Conservation (phyloP, 345 rosid species). For the Populus ilicifolia region DNA sequence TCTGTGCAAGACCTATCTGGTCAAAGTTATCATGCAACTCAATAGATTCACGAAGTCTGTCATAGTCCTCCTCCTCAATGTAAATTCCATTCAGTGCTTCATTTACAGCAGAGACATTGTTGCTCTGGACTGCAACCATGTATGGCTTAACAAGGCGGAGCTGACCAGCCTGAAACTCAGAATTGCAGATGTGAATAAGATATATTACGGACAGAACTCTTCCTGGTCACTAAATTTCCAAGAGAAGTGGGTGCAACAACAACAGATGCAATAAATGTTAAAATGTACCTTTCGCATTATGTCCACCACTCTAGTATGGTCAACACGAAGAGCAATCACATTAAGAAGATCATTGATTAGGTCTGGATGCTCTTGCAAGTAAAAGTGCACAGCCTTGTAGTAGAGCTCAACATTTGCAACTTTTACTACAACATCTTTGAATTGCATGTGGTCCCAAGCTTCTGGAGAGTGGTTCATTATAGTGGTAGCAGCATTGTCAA, state of each 20-base stretch:
- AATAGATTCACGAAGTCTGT: slow-evolving; percentile 80
- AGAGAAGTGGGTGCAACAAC: not conserved
- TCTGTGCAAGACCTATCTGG: slow-evolving; percentile 87
- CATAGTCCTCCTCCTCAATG: slow-evolving; percentile 89
- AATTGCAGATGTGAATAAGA: not conserved
- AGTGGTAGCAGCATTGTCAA: slow-evolving; percentile 94
- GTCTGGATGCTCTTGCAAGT: slow-evolving; percentile 94
- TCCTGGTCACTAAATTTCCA: no score
- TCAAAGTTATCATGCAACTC: slow-evolving; percentile 88
- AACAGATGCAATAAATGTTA: not conserved
- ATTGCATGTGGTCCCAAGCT: slow-evolving; percentile 99
- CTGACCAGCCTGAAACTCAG: slow-evolving; percentile 74
- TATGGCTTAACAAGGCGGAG: slow-evolving; percentile 86
- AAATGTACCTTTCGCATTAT: slow-evolving; percentile 77
- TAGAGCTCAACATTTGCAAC: slow-evolving; percentile 92
- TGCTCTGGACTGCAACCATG: slow-evolving; percentile 92
- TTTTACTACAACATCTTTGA: slow-evolving; percentile 82
- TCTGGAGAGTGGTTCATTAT: slow-evolving; percentile 97
- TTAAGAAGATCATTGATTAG: slow-evolving; percentile 83
- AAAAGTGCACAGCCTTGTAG: slow-evolving; percentile 95
- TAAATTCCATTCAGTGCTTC: slow-evolving; percentile 87
- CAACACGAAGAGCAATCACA: slow-evolving; percentile 91
- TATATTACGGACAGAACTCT: not conserved
- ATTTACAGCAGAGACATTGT: slow-evolving; percentile 83
- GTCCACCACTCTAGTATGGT: slow-evolving; percentile 93